Evolutionary conservation across 2,329 filamentous ascomycete species (phyloP).

Genomic region (Clathrospora elynae): DNA sequence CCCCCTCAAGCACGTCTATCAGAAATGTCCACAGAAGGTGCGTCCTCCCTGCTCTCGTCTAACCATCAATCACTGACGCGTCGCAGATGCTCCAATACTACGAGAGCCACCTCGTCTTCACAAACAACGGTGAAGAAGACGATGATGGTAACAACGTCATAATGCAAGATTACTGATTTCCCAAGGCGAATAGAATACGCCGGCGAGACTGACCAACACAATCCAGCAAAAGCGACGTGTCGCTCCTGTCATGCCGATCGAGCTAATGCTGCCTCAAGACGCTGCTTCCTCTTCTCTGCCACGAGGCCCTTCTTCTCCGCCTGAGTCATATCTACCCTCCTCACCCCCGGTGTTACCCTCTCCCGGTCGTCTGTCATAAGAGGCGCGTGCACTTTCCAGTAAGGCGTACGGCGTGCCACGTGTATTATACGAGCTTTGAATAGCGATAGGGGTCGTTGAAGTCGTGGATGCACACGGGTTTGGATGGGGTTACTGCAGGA

Average conservation of each 20-base stretch:
- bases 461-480: conserved; percentile 1
- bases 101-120: conserved; percentile 53
- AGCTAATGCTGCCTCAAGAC: not conserved
- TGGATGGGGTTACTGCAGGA: not conserved
- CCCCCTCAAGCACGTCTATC: conserved; percentile 68
- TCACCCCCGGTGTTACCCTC: not conserved
- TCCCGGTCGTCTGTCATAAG: not conserved
- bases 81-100: conserved; percentile 55
- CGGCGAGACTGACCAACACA: not conserved
- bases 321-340: not conserved
- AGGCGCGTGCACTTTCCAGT: too few relatives aligned
- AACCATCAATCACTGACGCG: conserved; percentile 4
- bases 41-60: not conserved
- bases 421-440: conserved; percentile 1
- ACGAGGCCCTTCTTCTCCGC: too few relatives aligned
- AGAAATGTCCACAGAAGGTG: conserved; percentile 78
- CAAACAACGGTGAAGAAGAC: conserved; percentile 15
- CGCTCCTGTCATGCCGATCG: not conserved
- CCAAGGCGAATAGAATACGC: conserved; percentile 11
- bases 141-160: conserved; percentile 13
- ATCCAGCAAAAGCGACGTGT: not conserved
- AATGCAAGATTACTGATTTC: conserved; percentile 11
- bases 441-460: not conserved
- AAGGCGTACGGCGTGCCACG: not conserved
- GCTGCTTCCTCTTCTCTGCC: too few relatives aligned